These are phyloP conservation scores for Mikania micrantha DNA, from an alignment of 129 eudicot species.

Conservation along the genomic window DNA sequence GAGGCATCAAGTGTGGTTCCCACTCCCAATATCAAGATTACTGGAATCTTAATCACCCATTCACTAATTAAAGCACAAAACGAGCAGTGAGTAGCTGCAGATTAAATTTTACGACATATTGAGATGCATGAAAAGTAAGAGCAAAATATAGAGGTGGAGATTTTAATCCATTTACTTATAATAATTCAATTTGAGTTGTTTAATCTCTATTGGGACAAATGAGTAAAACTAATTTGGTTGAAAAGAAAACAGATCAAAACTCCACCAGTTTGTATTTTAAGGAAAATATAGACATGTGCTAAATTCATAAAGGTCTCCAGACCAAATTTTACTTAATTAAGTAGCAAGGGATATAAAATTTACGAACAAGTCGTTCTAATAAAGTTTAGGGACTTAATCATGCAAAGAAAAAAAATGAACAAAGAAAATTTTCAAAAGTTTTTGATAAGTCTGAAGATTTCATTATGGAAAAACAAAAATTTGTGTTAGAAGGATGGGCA, in stretches of 20 bases:
- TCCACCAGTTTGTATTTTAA: not conserved
- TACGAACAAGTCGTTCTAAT: not conserved
- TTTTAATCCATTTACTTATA: not conserved
- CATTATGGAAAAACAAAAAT: no score
- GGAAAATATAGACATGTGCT: not conserved
- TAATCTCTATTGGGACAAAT: not conserved
- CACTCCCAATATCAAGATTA: slow-evolving; percentile 36
- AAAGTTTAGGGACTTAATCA: not conserved
- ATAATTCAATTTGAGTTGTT: no score
- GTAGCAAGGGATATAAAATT: not conserved
- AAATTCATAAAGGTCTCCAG: not conserved
- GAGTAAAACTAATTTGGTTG: not conserved
- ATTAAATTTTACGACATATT: slow-evolving; percentile 1
- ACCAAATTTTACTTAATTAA: not conserved
- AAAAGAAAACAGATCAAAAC: not conserved
- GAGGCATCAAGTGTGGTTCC: slow-evolving; percentile 71
- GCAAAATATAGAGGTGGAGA: not conserved
- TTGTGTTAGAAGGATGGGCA: not conserved
- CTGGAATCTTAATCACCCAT: no score
- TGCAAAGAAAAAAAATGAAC: no score
- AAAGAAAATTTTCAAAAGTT: no score
- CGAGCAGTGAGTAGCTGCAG: slow-evolving; percentile 2
- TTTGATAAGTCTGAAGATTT: no score
- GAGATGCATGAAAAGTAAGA: slow-evolving; percentile 1
- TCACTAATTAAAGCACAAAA: no score